Percentiles rank a stretch among this genome's conserved stretches.
phyloP scores from a whole-genome alignment of 352 stramenopile genomes.

The Pythium oligandrum region DNA sequence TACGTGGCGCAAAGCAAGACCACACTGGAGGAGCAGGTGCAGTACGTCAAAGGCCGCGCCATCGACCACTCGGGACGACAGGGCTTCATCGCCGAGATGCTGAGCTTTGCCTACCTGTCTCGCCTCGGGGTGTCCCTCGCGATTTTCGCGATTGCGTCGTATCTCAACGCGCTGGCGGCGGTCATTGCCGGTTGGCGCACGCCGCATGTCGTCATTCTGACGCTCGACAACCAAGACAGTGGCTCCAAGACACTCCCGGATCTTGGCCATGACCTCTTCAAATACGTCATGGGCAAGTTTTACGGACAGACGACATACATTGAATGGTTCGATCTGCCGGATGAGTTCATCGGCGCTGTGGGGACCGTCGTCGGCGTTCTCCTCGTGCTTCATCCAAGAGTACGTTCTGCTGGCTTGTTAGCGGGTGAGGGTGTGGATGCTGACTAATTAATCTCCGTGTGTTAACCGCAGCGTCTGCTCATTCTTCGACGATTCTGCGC shows the following conservation, averaged over 20 bases:
- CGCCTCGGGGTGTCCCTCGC: conserved; percentile 72
- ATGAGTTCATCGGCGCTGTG: conserved; percentile 76
- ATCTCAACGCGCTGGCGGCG: conserved; percentile 77
- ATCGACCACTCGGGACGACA: conserved; percentile 73
- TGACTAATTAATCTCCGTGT: background rate
- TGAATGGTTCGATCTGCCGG: conserved; percentile 81
- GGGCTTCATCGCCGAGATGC: conserved; percentile 85
- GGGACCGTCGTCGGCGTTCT: conserved; percentile 62
- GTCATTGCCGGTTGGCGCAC: conserved; percentile 82
- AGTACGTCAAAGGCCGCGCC: conserved; percentile 62
- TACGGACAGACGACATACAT: conserved; percentile 81
- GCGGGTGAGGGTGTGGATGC: no score
- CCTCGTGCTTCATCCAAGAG: conserved; percentile 69
- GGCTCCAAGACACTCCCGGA: conserved; percentile 76
- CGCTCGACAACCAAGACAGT: conserved; percentile 50
- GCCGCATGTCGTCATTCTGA: conserved; percentile 77
- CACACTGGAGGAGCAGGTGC: conserved; percentile 64
- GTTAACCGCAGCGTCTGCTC: conserved; percentile 49
- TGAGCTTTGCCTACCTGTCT: conserved; percentile 83
- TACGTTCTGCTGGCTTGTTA: conserved; percentile 22
- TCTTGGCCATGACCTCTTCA: conserved; percentile 83
- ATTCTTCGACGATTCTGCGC: conserved; percentile 81
- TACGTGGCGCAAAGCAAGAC: conserved; percentile 62
- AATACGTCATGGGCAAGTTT: conserved; percentile 80
- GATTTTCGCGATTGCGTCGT: conserved; percentile 72